Evolutionary conservation across 768 basidiomycete species (phyloP), one percentile per base, ranked within the genome.

Genomic region (Phylloporus sp.): DNA sequence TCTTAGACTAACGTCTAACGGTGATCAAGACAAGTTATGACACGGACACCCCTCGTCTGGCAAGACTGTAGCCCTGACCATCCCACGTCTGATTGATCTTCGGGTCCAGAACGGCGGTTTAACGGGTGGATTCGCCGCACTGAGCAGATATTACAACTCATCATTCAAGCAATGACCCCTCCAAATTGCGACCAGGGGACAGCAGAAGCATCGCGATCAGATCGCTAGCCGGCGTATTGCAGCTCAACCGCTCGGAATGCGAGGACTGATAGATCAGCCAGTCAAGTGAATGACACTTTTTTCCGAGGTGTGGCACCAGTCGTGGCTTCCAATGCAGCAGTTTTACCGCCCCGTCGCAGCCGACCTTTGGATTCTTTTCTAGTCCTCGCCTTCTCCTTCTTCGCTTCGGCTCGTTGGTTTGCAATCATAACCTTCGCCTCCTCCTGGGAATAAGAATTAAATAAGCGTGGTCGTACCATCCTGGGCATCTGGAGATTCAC

Each of bases 361-460:
- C 51, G 56, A 45, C 47, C 11, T 36, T 52, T 54, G 44, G 31
- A 43, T 31, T 59, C 51, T 38, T 66, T 75, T 34, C 68, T 65
- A 42, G 54, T 50, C 52, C 61, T 75, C 15, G 61, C 61, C 56
- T 73, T 77, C 40, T 72, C 65, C 61, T 69, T 72, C 63, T 76
- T 78, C 29, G 57, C 61, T 39, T 66, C 69, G 29, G 72, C 64
- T 28, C 66, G 67, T 56, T 66, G 68, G 34, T 72, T 71, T 22
- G 64, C 60, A 23, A 79, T 69, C 43, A 68, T 55, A 7, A 64
- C 68, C 49, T 74, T 79, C 15, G 70, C 70, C 56, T 76, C 75
- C 57, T 75, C 73, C 76, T 78, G 56, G 45, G 45, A 57, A 58
- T 27, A 46, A 22, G 38, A 40, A 54, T 47, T 28, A 56, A 58